Base-by-base conservation (phyloP, 2,329 filamentous ascomycete species). In the Cercospora sojina region DNA sequence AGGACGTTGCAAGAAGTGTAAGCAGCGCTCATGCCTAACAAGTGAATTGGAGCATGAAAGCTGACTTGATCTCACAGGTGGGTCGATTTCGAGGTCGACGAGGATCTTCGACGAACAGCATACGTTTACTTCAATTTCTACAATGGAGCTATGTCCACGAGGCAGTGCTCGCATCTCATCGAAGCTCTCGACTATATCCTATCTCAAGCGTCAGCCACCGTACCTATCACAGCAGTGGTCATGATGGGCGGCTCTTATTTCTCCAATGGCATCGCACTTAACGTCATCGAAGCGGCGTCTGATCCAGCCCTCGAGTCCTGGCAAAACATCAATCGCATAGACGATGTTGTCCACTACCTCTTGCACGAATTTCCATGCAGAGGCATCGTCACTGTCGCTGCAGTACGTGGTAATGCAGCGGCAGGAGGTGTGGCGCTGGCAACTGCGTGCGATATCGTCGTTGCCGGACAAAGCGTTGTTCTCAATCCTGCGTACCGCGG, bases 91-190 rank as follows among this genome's bases (percentile, higher is more conserved):
- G 74, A 71, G 13, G 64, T 70, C 9, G 74, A 76, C 35, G 71
- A 72, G 8, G 69, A 72, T 10, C 64, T 69, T 18, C 73, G 73
- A 43, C 74, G 72, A 16, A 71, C 77, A 6, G 80, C 80, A 0
- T 80, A 80, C 62, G 68, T 81, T n/a, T 78, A 79, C 69, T 81
- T 80, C 63, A 74, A 81, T 61, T 80, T 80, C 61, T 82, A 81
- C 73, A 82, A 82, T 62, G 80, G 80, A 31, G 80, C 80, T 59
- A 81, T 81, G 79, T 76, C 78, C 23, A 80, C 79, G 0, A 67
- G 65, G 6, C 78, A 81, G 64, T 82, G 80, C 69, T 74, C 73
- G 12, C 74, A 75, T 8, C 71, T 81, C 25, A 74, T 78, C 59
- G 72, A 75, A 7, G 79, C 78, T 12, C 74, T 82, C 59, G 75